Percentiles rank a stretch among this genome's conserved stretches.
These are phyloP conservation scores for Talinum fruticosum DNA, from an alignment of 148 eudicot species.

Conservation along the genomic window DNA sequence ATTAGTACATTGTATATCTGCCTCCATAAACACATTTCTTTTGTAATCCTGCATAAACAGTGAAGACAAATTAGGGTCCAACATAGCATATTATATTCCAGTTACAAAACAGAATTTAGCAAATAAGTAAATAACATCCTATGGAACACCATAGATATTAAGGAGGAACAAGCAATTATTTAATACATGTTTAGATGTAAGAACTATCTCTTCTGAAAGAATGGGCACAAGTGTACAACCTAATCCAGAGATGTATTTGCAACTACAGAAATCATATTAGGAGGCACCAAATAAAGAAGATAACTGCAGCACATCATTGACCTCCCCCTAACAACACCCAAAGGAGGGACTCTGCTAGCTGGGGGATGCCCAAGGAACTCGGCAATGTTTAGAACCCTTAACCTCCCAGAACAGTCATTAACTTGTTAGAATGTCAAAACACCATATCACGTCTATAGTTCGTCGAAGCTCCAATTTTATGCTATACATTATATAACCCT, in stretches of 20 bases:
- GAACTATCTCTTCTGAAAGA: not conserved
- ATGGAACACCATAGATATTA: not conserved
- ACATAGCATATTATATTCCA: not conserved
- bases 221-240: not conserved
- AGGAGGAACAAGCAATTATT: not conserved
- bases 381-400: not conserved
- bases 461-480: not conserved
- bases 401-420: not conserved
- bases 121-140: not conserved
- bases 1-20: slow-evolving; percentile 71
- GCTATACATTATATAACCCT: not conserved
- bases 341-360: too few species aligned
- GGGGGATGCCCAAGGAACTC: too few species aligned
- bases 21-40: slow-evolving; percentile 79
- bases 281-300: not conserved
- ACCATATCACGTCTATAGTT: not conserved
- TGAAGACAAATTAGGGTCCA: slow-evolving; percentile 11
- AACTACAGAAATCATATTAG: not conserved
- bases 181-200: not conserved
- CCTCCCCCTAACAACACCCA: too few species aligned
- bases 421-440: not conserved
- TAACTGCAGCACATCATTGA: too few species aligned
- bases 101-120: not conserved
- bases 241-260: not conserved
- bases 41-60: slow-evolving; percentile 65